Base-by-base conservation (phyloP, 2,329 filamentous ascomycete genomes). In the Colletotrichum kahawae region DNA sequence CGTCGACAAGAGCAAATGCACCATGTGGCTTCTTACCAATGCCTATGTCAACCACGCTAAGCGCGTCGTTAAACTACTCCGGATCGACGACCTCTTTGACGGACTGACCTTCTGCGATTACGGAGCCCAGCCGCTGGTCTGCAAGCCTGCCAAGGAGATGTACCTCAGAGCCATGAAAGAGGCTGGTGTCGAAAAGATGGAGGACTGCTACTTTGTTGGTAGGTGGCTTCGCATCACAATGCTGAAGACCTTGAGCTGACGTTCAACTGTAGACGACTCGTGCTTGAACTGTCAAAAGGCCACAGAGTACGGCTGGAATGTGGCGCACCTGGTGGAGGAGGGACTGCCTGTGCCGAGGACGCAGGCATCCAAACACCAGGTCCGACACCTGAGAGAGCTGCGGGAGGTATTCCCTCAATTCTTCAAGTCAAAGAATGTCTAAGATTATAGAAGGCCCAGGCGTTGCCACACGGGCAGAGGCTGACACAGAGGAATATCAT, bases 101-200 rank as follows among this genome's bases (percentile, higher is more conserved):
- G 97, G 97, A 9, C 92, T 98, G 76, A 99, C 97, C 0, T 99
- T 92, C 83, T 99, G 97, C 82, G 95, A 99, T 84, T 99, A 99
- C 84, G 89, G 87, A 13, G 85, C 90, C 18, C 87, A 91, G 56
- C 93, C 91, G 7, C 89, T 99, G 76, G 85, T 97, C 62, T 98
- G 97, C 87, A 99, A 99, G 83, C 97, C 97, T 4, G 90, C 94
- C 71, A 88, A 89, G 67, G 92, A 92, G 67, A 97, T 98, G 93
- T 99, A 92, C 82, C 90, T 90, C 48, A 98, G 97, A 85, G 97
- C 95, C 7, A 98, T 98, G 94, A 87, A 84, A 62, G 94, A 98
- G 79, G 95, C 96, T 0, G 94, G 93, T 0, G 91, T 94, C 2
- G 88, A 90, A 16, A 88, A 90, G 43, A 86, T 88, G 13, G 89